Base-by-base conservation (phyloP, 805 yeast species). In the Candida chauliodis region DNA sequence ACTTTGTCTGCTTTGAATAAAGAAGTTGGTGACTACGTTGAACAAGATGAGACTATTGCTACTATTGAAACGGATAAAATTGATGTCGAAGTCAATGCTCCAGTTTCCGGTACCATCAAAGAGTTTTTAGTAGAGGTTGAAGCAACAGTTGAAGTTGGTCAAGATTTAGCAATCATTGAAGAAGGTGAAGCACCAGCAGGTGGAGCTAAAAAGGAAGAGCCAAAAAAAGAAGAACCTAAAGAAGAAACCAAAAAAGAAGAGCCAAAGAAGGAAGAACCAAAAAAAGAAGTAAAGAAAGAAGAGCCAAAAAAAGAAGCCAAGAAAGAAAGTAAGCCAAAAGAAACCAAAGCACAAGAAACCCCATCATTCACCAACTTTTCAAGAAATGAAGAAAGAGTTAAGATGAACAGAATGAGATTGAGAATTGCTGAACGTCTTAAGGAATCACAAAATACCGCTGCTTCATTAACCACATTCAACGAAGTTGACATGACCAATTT, bases 371-470 rank as follows among this genome's bases (percentile, higher is more conserved):
- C 71, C 37, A 48, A 55, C 36, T 87, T 86, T 58, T 75, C 93
- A 42, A 85, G 99, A 73, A 66, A 71, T 45, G 98, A 93, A 71
- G 84, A 81, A 60, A 79, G 89, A 63, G 95, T 93, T 48, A 91
- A 91, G 76, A 91, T 91, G 98, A 93, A 90, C 81, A 86, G 99
- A 75, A 93, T 91, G 98, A 84, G 99, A 73, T 69, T 87, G 71
- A 87, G 99, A 77, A 93, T 93, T 51, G 96, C 99, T 44, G 98
- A 91, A 75, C 87, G 99, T 72, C 84, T 91, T 61, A 91, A 91
- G 87, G 98, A 93, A 75, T 86, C 98, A 24, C 99, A 91, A 72
- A 93, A 93, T 76, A 90, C 98, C 40, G 95, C 98, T 50, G 99
- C 99, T 26, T 87, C 98, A 33, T 79, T 91, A 60, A 91, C 99